Percentiles rank a stretch among this genome's conserved stretches.
Conservation (phyloP, 768 basidiomycete genomes). For the Pleurotus platypus region DNA sequence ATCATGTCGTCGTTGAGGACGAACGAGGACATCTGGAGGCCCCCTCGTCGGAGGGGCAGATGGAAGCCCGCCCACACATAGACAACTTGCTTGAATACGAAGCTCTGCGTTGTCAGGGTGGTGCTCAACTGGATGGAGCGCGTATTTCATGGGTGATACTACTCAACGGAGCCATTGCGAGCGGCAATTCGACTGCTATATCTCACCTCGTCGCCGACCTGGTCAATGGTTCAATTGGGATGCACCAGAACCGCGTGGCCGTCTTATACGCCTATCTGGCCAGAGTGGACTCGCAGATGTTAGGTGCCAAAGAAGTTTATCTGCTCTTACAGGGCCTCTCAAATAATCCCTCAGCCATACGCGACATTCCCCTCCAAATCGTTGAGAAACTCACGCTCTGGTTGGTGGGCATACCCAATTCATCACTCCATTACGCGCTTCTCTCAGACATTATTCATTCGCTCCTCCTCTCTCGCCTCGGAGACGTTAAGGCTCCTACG, state of each 20-base stretch:
- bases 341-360: neutral
- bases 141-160: neutral
- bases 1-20: neutral
- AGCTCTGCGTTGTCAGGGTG: too few relatives aligned
- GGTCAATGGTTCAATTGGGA: neutral
- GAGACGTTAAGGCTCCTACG: conserved; percentile 19
- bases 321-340: neutral
- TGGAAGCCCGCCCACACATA: neutral
- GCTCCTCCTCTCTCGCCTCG: conserved; percentile 25
- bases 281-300: neutral
- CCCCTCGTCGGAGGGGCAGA: neutral
- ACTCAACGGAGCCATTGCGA: neutral
- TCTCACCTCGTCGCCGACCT: neutral
- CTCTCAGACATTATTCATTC: conserved; percentile 10
- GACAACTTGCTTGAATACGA: too few relatives aligned
- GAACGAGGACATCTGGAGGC: neutral
- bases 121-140: too few relatives aligned
- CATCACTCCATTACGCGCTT: conserved; percentile 4
- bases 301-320: neutral
- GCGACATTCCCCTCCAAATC: neutral
- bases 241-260: neutral
- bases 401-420: neutral
- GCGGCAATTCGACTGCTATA: neutral
- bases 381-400: neutral
- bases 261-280: neutral